These are phyloP conservation scores for Hysterium pulicare DNA, from an alignment of 2,329 filamentous ascomycete species.

Conservation along the genomic window DNA sequence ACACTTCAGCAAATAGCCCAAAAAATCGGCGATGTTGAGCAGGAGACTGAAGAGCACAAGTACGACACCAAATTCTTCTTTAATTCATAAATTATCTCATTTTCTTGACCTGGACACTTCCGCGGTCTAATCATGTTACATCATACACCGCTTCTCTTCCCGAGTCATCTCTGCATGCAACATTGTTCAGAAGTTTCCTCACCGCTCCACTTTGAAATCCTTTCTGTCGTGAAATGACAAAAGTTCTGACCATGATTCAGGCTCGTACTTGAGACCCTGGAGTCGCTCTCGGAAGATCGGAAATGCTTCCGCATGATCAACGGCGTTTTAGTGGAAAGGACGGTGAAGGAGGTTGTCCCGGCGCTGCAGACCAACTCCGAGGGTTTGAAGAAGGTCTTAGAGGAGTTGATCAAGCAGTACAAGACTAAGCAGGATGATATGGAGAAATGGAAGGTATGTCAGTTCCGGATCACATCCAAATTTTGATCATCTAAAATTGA, in stretches of 20 bases:
- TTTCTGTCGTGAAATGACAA: neutral
- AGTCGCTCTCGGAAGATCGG: constrained; percentile 75
- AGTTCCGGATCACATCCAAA: no score
- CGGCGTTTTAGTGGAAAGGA: constrained; percentile 90
- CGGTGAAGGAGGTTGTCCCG: constrained; percentile 87
- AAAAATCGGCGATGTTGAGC: constrained; percentile 96
- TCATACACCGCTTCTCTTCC: constrained; percentile 18
- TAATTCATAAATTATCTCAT: constrained; percentile 10
- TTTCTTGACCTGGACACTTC: constrained; percentile 20
- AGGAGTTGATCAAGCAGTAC: constrained; percentile 95
- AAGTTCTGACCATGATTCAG: constrained; percentile 48
- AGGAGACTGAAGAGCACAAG: constrained; percentile 98
- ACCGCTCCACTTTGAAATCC: constrained; percentile 14
- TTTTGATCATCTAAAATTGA: neutral
- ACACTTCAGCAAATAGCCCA: constrained; percentile 86
- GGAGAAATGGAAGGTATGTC: constrained; percentile 93
- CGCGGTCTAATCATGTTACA: constrained; percentile 19
- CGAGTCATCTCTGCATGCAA: constrained; percentile 11
- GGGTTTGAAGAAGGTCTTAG: constrained; percentile 87
- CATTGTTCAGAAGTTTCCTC: constrained; percentile 7
- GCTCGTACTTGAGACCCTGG: constrained; percentile 88
- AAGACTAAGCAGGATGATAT: constrained; percentile 91
- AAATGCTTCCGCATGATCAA: constrained; percentile 99
- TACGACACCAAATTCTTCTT: constrained; percentile 48
- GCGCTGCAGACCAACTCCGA: constrained; percentile 91